These are phyloP conservation scores for Pichia sp. DNA, from an alignment of 1,139 yeast genomes.

Conservation along the genomic window DNA sequence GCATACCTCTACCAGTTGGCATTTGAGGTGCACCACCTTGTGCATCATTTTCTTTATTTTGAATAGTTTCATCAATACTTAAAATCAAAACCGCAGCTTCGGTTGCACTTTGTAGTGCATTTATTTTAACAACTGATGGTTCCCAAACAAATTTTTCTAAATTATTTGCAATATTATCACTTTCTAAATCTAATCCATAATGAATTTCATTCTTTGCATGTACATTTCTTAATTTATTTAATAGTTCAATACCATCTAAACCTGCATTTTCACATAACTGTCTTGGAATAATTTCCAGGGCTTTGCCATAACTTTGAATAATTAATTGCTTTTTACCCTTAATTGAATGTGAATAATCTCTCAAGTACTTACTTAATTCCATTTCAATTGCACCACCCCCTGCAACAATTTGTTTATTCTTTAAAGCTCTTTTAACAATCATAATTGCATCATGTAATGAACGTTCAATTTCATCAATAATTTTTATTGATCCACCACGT, in stretches of 20 bases:
- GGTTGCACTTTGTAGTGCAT: conserved; percentile 94
- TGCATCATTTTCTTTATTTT: conserved; percentile 55
- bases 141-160: conserved; percentile 92
- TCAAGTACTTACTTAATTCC: conserved; percentile 84
- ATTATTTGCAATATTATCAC: conserved; percentile 78
- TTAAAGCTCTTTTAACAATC: conserved; percentile 94
- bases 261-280: conserved; percentile 98
- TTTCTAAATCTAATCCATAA: conserved; percentile 88
- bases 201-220: conserved; percentile 91
- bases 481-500: conserved; percentile 98
- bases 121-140: conserved; percentile 88
- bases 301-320: conserved; percentile 87
- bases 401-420: conserved; percentile 82
- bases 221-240: conserved; percentile 83
- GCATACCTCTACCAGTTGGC: conserved; percentile 61
- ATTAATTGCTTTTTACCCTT: conserved; percentile 95
- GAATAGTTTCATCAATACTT: conserved; percentile 93
- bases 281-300: conserved; percentile 92
- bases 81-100: conserved; percentile 92
- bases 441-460: conserved; percentile 96
- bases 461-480: conserved; percentile 96
- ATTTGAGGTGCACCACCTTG: conserved; percentile 30
- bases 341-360: conserved; percentile 80
- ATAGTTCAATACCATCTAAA: conserved; percentile 87
- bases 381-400: conserved; percentile 99